These are phyloP conservation scores for Rhizopus delemar DNA, from an alignment of 371 early-diverging fungal species.

Conservation along the genomic window DNA sequence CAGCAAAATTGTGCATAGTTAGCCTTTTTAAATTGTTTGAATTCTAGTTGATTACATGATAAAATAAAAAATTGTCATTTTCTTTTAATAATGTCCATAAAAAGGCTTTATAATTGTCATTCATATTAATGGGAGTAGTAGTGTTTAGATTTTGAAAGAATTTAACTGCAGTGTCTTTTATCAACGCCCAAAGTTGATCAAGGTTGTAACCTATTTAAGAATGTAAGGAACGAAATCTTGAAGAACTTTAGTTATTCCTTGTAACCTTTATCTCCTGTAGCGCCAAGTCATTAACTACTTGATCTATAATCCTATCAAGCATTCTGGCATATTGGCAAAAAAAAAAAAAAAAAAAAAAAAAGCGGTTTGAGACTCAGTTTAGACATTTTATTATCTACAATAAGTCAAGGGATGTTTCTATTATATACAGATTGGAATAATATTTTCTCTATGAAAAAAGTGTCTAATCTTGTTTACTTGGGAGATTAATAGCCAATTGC, in stretches of 20 bases:
- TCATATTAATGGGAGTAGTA: neutral
- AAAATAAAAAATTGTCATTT: constrained; percentile 1
- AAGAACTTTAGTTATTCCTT: neutral
- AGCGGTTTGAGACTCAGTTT: neutral
- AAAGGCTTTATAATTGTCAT: constrained; percentile 9
- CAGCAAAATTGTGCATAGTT: neutral
- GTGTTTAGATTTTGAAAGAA: neutral
- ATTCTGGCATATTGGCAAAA: neutral
- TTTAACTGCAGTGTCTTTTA: constrained; percentile 1
- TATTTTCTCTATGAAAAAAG: neutral
- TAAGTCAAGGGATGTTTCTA: neutral
- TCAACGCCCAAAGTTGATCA: constrained; percentile 3
- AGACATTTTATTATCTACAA: too few relatives aligned
- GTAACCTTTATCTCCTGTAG: constrained; percentile 21
- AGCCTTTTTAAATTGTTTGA: neutral
- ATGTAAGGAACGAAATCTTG: too few relatives aligned
- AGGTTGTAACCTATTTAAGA: constrained; percentile 10
- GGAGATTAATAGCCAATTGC: constrained; percentile 57
- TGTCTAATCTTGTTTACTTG: constrained; percentile 31
- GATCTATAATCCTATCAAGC: constrained; percentile 7
- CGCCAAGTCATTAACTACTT: constrained; percentile 15
- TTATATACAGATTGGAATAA: constrained; percentile 7
- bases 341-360: neutral
- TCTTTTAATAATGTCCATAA: constrained; percentile 9
- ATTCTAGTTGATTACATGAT: constrained; percentile 4